Base-by-base conservation (phyloP, 306 rosid species). In the Echinosophora koreensis region DNA sequence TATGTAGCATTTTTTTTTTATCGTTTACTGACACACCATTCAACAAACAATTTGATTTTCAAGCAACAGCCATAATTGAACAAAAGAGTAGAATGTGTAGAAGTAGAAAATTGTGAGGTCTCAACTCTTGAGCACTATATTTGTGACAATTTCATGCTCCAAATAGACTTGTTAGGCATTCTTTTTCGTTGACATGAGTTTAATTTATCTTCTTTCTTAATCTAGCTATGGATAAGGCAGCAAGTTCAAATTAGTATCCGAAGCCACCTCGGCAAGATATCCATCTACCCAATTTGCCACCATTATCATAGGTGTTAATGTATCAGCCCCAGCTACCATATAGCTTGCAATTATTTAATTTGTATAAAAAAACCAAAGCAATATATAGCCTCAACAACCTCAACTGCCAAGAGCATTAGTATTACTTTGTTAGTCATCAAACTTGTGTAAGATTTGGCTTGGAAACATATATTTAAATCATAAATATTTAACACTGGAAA, bases 241-340 rank as follows among this genome's bases (percentile, higher is more conserved):
- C 34, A 38, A 69, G 86, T 81, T 93, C 71, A 93, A 66, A 83
- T 93, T 89, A 60, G 90, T 84, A 81, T 93, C 98, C 10, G 92
- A 91, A 52, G 97, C 93, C 50, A 89, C 98, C 85, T 93, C 95
- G 5, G 95, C 89, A 35, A 93, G 97, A 78, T 89, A 93, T 76
- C 92, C 95, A 77, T 93, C 98, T 10, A 93, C 77, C 82, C 91
- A 88, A 82, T 55, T 80, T 17, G 93, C 97, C 81, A 91, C 98
- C 95, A 77, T 81, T 46, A 93, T 88, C 78, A 91, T 70, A 6
- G 90, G 89, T 50, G 92, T 89, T 82, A 89, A 61, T 14, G 87
- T 49, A 84, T 91, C 95, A 27, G 85, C 65, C 28, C 85, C 93
- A 8, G 60, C 51, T 59, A 87, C 76, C 22, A 22, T 22, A 22